phyloP scores from a whole-genome alignment of 805 yeast species.

The Dipodascopsis tothii region DNA sequence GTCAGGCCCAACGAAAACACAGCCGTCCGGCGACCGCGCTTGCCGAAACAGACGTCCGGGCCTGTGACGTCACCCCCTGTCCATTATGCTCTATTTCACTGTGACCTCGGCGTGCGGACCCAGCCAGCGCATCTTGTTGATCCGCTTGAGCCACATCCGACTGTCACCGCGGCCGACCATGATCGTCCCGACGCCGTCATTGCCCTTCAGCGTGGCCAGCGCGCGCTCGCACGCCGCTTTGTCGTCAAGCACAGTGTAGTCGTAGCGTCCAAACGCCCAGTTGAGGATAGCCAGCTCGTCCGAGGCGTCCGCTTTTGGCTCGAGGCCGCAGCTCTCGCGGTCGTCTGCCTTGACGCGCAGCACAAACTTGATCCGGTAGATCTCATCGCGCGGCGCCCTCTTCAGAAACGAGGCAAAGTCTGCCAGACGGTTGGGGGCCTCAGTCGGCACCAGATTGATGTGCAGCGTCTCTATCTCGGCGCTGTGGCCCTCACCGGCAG shows the following conservation, averaged over 20 bases:
- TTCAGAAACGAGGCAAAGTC: constrained; percentile 11
- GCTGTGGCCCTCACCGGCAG: constrained; percentile 5
- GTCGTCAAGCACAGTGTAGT: constrained; percentile 12
- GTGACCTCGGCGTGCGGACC: too few species aligned
- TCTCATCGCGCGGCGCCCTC: constrained; percentile 23
- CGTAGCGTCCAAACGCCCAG: constrained; percentile 25
- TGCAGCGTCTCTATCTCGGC: constrained; percentile 22
- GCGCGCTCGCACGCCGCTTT: constrained; percentile 6
- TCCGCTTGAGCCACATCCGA: constrained; percentile 11
- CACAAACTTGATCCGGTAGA: constrained; percentile 21
- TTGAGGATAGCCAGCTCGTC: constrained; percentile 12
- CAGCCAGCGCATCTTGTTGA: too few species aligned
- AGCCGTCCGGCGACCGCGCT: too few species aligned
- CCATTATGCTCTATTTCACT: too few species aligned
- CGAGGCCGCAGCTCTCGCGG: not conserved
- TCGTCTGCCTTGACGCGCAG: constrained; percentile 3
- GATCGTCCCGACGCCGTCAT: constrained; percentile 17
- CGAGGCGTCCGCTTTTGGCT: too few species aligned
- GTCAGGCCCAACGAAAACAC: too few species aligned
- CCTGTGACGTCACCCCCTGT: too few species aligned
- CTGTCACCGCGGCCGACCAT: constrained; percentile 25
- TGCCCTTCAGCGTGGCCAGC: constrained; percentile 1
- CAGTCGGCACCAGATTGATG: constrained; percentile 4
- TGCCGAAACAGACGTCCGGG: too few species aligned
- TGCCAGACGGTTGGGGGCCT: constrained; percentile 3